Base-by-base conservation (phyloP, 176 grass and related monocot species). In the Juncus inflexus region DNA sequence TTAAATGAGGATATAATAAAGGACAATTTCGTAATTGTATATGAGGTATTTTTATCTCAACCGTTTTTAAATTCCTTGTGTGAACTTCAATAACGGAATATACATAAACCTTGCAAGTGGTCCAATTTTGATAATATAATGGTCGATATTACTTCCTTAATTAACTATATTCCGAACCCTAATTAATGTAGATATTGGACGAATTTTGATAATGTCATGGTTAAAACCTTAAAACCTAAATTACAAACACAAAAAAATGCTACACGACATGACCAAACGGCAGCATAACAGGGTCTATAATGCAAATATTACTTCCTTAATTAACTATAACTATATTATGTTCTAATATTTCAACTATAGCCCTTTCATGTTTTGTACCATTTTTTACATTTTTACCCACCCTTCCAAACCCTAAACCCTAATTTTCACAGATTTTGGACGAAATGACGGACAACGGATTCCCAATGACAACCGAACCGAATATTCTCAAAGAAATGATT, bases 361-460 rank as follows among this genome's bases (percentile, higher is more conserved):
- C 68, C 9, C 76, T 42, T 75, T 61, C n/a, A 62, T 4, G 2
- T 28, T 28, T 28, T 28, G 19, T 28, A 28, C 19, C 19, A 28
- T 28, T 28, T 28, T 28, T 28, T 28, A 28, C 1, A 28, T 28
- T 28, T 28, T 28, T 28, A 1, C 19, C 19, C 19, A 1, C 19
- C 19, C 19, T 28, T 28, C 19, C 19, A 28, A 28, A 28, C 19
- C 19, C 19, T 41, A 49, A 36, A 54, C 9, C 75, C 3, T 12
- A n/a, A 9, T 45, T 65, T 2, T 69, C 90, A 67, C 80, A 90
- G 90, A 77, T 95, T 74, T 78, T 97, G 56, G 92, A 97, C 77
- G 92, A 97, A 78, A 97, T 97, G 92, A 88, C 91, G 87, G 92
- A 97, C 80, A 47, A 97, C 19, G 87, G 92, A 37, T 89, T 89